Percentiles rank a stretch among this genome's conserved stretches.
phyloP scores from a whole-genome alignment of 2,329 filamentous ascomycete species.

The Epichloe elymi region DNA sequence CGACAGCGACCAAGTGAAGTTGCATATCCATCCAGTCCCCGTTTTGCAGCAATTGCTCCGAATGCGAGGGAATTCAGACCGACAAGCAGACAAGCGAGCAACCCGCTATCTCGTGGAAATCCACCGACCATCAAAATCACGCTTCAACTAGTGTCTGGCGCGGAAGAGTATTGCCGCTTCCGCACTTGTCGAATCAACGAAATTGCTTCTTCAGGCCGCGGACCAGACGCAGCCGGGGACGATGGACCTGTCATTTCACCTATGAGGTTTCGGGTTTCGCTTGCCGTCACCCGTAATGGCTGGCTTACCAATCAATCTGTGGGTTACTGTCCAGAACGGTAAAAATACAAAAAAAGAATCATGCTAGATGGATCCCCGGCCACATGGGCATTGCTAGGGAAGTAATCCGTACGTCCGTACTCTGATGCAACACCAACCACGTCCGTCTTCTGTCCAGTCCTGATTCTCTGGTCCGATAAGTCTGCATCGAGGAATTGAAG shows the following conservation, averaged over 20 bases:
- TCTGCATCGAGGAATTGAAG: background rate
- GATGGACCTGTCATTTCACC: background rate
- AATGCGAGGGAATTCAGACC: too few relatives aligned
- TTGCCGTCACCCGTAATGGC: too few relatives aligned
- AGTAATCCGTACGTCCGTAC: background rate
- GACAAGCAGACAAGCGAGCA: too few relatives aligned
- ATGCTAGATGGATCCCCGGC: background rate
- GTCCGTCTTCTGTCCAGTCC: background rate
- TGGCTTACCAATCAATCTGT: constrained; percentile 2
- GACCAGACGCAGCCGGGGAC: background rate
- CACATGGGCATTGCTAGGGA: background rate
- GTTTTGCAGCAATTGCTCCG: too few relatives aligned
- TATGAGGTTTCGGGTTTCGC: background rate
- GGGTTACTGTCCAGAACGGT: background rate
- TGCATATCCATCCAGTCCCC: background rate
- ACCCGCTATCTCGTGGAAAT: too few relatives aligned
- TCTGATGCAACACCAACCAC: background rate
- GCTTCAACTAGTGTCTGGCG: background rate
- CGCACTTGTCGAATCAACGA: background rate
- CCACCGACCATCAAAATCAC: too few relatives aligned
- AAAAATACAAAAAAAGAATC: background rate
- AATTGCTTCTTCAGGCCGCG: background rate
- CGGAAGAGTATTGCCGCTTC: background rate
- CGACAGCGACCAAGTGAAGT: background rate
- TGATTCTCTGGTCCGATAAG: background rate